Conservation (phyloP, 2,329 filamentous ascomycete species). For the Thyridium curvatum region DNA sequence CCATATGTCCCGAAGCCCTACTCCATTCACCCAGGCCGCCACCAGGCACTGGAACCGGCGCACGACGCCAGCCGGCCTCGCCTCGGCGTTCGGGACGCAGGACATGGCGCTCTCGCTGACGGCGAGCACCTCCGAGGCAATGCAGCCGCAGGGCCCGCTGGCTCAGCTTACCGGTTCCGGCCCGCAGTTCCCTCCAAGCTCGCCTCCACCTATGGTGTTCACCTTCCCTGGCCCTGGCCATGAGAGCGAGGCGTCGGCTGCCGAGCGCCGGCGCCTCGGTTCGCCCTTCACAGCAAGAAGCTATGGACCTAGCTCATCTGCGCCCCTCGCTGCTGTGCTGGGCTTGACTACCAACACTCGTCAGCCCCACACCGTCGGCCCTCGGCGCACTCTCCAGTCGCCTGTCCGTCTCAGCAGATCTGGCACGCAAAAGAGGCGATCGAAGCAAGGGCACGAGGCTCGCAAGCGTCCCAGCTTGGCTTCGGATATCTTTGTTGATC, state of each 20-base stretch:
- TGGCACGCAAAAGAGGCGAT: conserved; percentile 49
- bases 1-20: conserved; percentile 46
- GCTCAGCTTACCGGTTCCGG: conserved; percentile 50
- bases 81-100: conserved; percentile 49
- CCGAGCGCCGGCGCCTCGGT: conserved; percentile 34
- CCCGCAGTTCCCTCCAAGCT: conserved; percentile 13
- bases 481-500: conserved; percentile 47
- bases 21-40: conserved; percentile 47
- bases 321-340: conserved; percentile 33
- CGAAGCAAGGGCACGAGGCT: conserved; percentile 41
- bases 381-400: conserved; percentile 44
- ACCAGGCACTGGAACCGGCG: conserved; percentile 43
- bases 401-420: conserved; percentile 48
- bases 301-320: conserved; percentile 56
- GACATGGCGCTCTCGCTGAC: conserved; percentile 59
- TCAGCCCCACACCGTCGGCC: conserved; percentile 43
- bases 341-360: conserved; percentile 25
- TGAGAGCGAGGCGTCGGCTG: conserved; percentile 18
- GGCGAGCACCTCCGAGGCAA: conserved; percentile 56
- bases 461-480: conserved; percentile 50
- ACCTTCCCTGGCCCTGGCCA: not conserved
- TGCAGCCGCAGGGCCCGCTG: conserved; percentile 57
- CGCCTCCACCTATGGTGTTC: not conserved
- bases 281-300: conserved; percentile 53
- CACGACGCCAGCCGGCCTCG: conserved; percentile 36